Conservation (phyloP, 2,329 filamentous ascomycete species). For the Aspergillus hortae region DNA sequence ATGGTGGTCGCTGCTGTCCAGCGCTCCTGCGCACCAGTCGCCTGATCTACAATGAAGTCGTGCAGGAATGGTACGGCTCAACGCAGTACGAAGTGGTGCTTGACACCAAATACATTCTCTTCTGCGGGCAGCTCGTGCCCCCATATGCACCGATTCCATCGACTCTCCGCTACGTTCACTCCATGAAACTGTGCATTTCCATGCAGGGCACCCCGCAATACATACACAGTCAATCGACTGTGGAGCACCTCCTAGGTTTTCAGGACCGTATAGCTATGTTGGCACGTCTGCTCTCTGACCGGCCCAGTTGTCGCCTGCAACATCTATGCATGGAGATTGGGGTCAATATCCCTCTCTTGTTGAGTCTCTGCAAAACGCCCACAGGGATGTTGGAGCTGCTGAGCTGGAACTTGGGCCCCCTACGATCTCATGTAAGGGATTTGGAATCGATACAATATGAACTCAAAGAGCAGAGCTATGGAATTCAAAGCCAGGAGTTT, state of each 20-base stretch:
- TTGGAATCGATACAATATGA: constrained; percentile 1
- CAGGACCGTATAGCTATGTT: constrained; percentile 4
- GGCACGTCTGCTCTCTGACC: background rate
- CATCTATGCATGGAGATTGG: constrained; percentile 2
- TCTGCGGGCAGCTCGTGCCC: constrained; percentile 8
- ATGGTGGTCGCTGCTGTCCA: constrained; percentile 4
- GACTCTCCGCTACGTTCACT: constrained; percentile 5
- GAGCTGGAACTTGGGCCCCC: constrained; percentile 5
- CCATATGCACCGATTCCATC: constrained; percentile 8
- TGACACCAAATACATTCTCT: constrained; percentile 10
- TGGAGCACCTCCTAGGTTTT: constrained; percentile 6
- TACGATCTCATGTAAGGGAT: constrained; percentile 1
- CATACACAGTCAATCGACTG: constrained; percentile 1
- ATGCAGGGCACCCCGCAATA: constrained; percentile 9
- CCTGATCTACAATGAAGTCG: constrained; percentile 7
- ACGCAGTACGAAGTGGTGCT: constrained; percentile 8
- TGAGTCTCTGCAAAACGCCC: constrained; percentile 12
- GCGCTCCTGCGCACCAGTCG: constrained; percentile 9
- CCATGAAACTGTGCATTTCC: constrained; percentile 4
- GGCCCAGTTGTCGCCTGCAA: background rate
- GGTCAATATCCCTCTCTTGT: constrained; percentile 8
- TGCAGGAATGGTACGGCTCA: constrained; percentile 10
- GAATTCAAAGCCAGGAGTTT: constrained; percentile 10
- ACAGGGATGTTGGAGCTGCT: constrained; percentile 7
- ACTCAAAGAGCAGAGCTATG: constrained; percentile 11